phyloP scores from a whole-genome alignment of 768 basidiomycete genomes.

The Boletus vinaceobasis region DNA sequence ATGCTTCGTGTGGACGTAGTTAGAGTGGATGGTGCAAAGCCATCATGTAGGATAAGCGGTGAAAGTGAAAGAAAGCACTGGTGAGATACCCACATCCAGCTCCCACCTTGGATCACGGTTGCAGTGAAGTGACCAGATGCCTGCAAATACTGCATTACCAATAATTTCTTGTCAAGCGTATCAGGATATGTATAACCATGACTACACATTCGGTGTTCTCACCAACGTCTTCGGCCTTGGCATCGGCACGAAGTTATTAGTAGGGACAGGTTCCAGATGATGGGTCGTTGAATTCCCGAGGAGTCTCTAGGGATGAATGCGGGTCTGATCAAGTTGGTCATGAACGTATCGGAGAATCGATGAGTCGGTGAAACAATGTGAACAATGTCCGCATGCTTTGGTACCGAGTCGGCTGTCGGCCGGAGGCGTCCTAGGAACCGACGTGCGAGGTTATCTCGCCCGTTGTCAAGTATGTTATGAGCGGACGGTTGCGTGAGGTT shows the following conservation, averaged over 20 bases:
- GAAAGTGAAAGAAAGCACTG: neutral
- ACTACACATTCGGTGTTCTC: slow-evolving; percentile 8
- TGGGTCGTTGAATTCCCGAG: neutral
- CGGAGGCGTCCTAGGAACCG: neutral
- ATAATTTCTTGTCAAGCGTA: slow-evolving; percentile 1
- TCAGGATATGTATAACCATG: slow-evolving; percentile 16
- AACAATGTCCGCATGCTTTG: neutral
- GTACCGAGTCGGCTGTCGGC: neutral
- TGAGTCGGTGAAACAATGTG: neutral
- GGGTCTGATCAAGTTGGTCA: neutral
- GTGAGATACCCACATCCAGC: neutral
- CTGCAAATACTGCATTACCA: neutral
- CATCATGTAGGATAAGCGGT: neutral
- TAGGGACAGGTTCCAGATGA: neutral
- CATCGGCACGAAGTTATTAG: neutral
- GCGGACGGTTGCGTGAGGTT: neutral
- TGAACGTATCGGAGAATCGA: neutral
- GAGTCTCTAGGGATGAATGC: too few species aligned
- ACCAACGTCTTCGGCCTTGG: neutral
- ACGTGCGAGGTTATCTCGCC: slow-evolving; percentile 7
- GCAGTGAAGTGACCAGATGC: neutral
- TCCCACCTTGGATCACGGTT: neutral
- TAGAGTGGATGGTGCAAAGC: neutral
- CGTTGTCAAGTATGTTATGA: slow-evolving; percentile 8
- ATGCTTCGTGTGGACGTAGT: neutral